Evolutionary conservation across 106 monocot genomes (phyloP).

Genomic region (Alisma plantagoaquatica): DNA sequence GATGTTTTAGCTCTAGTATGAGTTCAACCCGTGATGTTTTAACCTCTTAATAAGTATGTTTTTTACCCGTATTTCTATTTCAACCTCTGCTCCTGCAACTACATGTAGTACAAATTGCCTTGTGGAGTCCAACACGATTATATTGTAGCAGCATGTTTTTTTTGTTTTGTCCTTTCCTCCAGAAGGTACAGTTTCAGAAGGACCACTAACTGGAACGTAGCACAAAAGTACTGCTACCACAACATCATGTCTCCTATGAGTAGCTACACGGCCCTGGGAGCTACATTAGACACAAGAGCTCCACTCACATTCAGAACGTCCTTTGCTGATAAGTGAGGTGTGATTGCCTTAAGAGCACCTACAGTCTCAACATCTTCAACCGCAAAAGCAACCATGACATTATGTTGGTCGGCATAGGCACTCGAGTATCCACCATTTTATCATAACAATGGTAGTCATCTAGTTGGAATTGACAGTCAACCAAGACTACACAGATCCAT

Average conservation of each 20-base stretch:
- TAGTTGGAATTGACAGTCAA: no score
- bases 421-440: no score
- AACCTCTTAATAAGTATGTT: no score
- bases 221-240: slow-evolving; percentile 79
- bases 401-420: no score
- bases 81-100: slow-evolving; percentile 76
- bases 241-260: slow-evolving; percentile 93
- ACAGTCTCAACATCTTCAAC: slow-evolving; percentile 87
- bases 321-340: slow-evolving; percentile 54
- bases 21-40: no score
- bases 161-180: slow-evolving; percentile 88
- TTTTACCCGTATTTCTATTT: slow-evolving; percentile 77
- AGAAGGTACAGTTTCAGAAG: slow-evolving; percentile 62
- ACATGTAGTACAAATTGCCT: slow-evolving; percentile 68
- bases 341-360: slow-evolving; percentile 69
- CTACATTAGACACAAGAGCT: slow-evolving; percentile 82
- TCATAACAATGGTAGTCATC: no score
- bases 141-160: slow-evolving; percentile 56
- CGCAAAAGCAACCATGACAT: slow-evolving; percentile 81
- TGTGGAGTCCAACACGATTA: slow-evolving; percentile 81
- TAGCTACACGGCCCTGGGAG: slow-evolving; percentile 92
- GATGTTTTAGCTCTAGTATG: no score
- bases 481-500: no score
- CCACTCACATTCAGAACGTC: slow-evolving; percentile 92
- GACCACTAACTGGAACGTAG: slow-evolving; percentile 64